Evolutionary conservation across 2,329 filamentous ascomycete species (phyloP), one percentile per base, ranked within the genome.

Genomic region (Colletotrichum filicis): DNA sequence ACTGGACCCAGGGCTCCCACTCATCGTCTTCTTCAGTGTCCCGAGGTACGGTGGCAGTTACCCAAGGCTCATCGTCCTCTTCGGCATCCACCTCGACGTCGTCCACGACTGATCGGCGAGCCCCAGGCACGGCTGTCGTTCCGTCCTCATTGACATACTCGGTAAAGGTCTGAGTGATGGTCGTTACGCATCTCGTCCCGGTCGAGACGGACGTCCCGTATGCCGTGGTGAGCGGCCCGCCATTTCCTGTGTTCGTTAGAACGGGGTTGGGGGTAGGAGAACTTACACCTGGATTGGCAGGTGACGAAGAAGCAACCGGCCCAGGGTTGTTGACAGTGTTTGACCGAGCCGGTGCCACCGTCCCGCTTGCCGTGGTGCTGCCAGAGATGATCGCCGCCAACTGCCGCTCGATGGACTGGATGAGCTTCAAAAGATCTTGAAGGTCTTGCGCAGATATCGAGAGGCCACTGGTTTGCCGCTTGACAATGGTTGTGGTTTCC

Each of bases 131-230:
- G 24, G 56, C 65, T 8, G 73, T 59, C 5, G 73, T 35, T n/a
- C 55, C 69, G n/a, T 73, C 71, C 28, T 73, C 69, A 28, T 65
- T 73, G 28, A 75, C 42, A 49, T 64, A 75, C 37, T 68, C 56
- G 7, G 73, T 75, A 35, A 71, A 75, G 4, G 74, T 75, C 49
- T 59, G 73, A 24, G 73, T 75, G 53, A 75, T 57, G 12, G 74
- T 75, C 57, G 63, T 63, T 37, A 66, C 74, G 68, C 74, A 75
- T 32, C 61, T 64, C 42, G 61, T 69, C 46, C 52, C 62, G n/a
- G 62, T 70, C 30, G 56, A 14, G 52, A 67, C 57, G 7, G 73
- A 71, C 30, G 70, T 70, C 19, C 49, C 66, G 42, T 70, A 69
- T 16, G 63, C 61, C n/a, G 73, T 74, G 42, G 65, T 73, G 8